These are phyloP conservation scores for Saccharomycopsis sp. DNA, from an alignment of 805 yeast species.

Conservation along the genomic window DNA sequence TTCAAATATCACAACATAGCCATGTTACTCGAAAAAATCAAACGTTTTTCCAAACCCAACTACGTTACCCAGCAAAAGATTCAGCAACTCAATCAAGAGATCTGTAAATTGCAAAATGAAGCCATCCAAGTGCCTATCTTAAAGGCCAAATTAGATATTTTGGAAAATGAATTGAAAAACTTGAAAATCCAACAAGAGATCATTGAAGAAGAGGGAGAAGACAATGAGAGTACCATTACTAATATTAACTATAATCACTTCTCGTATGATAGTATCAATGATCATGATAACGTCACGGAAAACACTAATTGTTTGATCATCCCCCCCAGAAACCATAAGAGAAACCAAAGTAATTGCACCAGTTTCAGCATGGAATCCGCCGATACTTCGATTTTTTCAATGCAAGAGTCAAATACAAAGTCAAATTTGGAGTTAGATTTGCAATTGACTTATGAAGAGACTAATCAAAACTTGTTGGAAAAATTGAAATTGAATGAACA, in stretches of 20 bases:
- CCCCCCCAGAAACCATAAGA: constrained; percentile 2
- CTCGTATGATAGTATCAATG: no score
- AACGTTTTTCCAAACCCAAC: no score
- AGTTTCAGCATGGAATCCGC: not conserved
- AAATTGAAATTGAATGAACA: constrained; percentile 12
- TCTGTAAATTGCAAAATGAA: constrained; percentile 11
- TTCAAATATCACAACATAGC: no score
- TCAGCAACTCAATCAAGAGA: constrained; percentile 5
- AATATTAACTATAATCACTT: not conserved
- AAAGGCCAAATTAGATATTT: constrained; percentile 11
- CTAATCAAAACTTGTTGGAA: constrained; percentile 11
- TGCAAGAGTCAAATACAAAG: not conserved
- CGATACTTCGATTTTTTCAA: not conserved
- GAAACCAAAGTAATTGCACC: not conserved
- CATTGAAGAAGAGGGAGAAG: not conserved
- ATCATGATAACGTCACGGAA: not conserved
- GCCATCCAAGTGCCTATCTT: constrained; percentile 13
- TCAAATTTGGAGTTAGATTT: constrained; percentile 7
- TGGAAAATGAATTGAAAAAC: constrained; percentile 9
- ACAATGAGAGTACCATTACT: not conserved
- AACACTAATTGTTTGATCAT: not conserved
- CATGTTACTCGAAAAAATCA: no score
- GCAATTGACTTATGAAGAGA: constrained; percentile 10
- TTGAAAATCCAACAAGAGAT: constrained; percentile 1
- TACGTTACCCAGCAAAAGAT: not conserved